phyloP scores from a whole-genome alignment of 192 early-diverging fungal genomes.

The Diversispora eburnea region DNA sequence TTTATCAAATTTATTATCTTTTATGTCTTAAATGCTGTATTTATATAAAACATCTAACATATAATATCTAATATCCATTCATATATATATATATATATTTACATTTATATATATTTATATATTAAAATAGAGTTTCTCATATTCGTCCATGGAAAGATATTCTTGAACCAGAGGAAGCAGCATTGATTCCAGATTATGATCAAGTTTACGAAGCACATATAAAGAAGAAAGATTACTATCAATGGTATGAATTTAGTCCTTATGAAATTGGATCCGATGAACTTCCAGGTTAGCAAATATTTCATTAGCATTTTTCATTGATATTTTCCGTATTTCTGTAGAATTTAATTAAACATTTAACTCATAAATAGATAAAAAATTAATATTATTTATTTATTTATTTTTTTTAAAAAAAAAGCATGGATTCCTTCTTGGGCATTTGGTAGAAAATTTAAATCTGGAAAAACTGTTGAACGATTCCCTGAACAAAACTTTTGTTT shows the following conservation, averaged over 20 bases:
- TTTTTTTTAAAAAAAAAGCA: conserved; percentile 30
- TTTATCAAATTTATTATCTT: not conserved
- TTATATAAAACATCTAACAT: no score
- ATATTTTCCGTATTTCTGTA: no score
- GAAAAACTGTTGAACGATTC: conserved; percentile 51
- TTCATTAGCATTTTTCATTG: no score
- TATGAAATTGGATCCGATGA: conserved; percentile 79
- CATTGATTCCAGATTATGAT: conserved; percentile 32
- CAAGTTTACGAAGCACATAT: conserved; percentile 36
- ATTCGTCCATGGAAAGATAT: conserved; percentile 48
- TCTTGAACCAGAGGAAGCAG: conserved; percentile 24
- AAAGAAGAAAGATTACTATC: conserved; percentile 39
- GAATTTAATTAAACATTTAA: no score
- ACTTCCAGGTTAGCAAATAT: conserved; percentile 43
- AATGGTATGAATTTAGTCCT: conserved; percentile 83
- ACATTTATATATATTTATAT: no score
- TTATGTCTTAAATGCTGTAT: not conserved
- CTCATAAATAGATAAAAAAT: not conserved
- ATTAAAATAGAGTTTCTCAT: conserved; percentile 50
- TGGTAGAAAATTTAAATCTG: conserved; percentile 66
- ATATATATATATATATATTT: no score
- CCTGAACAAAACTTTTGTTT: conserved; percentile 69
- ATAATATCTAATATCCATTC: no score
- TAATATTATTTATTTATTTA: not conserved
- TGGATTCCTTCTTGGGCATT: conserved; percentile 79